These are phyloP conservation scores for Scedosporium aurantiacum DNA, from an alignment of 2,329 filamentous ascomycete genomes.

Conservation along the genomic window DNA sequence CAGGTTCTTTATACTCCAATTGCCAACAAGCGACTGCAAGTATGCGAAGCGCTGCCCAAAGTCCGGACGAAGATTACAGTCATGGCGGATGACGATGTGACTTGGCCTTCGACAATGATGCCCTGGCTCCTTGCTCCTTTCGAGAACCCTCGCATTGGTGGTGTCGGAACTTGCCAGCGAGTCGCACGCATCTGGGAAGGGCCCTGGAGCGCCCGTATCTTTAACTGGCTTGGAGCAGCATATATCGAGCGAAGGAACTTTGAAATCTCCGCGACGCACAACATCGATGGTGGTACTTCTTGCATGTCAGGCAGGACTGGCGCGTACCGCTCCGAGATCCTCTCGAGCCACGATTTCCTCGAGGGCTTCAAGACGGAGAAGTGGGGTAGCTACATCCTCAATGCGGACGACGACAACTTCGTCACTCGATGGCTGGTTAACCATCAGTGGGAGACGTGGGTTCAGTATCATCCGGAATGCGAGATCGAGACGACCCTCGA, in stretches of 20 bases:
- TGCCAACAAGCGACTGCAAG: conserved; percentile 90
- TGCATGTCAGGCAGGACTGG: conserved; percentile 93
- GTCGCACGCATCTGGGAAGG: conserved; percentile 58
- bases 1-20: conserved; percentile 67
- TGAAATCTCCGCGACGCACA: conserved; percentile 90
- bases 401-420: conserved; percentile 97
- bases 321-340: conserved; percentile 79
- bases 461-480: conserved; percentile 86
- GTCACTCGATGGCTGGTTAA: conserved; percentile 92
- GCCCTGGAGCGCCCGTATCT: conserved; percentile 52
- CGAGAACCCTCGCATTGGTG: conserved; percentile 71
- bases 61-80: conserved; percentile 77
- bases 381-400: conserved; percentile 80
- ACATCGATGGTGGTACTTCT: conserved; percentile 89
- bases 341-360: conserved; percentile 76
- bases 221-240: conserved; percentile 82
- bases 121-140: conserved; percentile 91
- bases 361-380: conserved; percentile 85
- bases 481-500: conserved; percentile 90
- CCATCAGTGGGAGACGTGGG: conserved; percentile 86
- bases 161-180: conserved; percentile 84
- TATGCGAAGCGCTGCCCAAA: conserved; percentile 79
- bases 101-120: conserved; percentile 76
- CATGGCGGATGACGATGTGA: conserved; percentile 93
- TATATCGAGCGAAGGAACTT: conserved; percentile 94